Evolutionary conservation across 2,329 filamentous ascomycete species (phyloP), one percentile per base, ranked within the genome.

Genomic region (Pyrenophora teres): DNA sequence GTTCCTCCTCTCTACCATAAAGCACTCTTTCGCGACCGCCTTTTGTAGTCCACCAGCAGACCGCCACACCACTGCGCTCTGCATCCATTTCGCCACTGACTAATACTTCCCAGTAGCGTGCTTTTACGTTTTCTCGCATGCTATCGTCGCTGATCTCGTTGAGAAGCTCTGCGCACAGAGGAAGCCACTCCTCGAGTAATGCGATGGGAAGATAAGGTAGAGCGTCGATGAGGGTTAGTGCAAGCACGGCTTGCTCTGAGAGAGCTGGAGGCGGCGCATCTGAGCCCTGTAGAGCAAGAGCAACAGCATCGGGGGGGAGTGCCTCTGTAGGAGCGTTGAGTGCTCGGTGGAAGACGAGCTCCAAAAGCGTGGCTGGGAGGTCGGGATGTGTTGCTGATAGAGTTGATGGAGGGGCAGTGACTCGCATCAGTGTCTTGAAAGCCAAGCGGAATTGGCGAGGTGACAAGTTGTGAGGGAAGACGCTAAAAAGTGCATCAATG

Each of bases 61-160:
- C 88, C 41, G 88, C 91, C 27, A 89, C 81, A 35, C 87, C 84
- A 6, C 90, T 87, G 53, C 91, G 82, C 69, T 95, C 89, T 19
- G 95, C 87, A 73, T 96, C 92, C 85, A 96, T 88, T 76, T 96
- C 91, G 3, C 91, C 91, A 62, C 83, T 86, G 35, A 87, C 87
- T 8, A 96, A 75, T 2, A 91, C 82, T 51, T 94, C 87, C 86
- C 89, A 92, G 71, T 95, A 88, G 42, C 91, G 80, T 57, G 85
- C 81, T 67, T 86, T 85, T 32, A 87, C 89, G 2, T 79, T 77
- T 40, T 86, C 81, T 37, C 86, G 81, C 78, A 92, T 84, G 3
- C 65, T 71, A 0, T 79, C 74, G 56, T 91, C 86, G 2, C 78
- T 72, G 23, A 96, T 83, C 13, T 75, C 74, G 59, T 87, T 86